Conservation (phyloP, 768 basidiomycete genomes). For the Tylopilus vinaceipallidus region DNA sequence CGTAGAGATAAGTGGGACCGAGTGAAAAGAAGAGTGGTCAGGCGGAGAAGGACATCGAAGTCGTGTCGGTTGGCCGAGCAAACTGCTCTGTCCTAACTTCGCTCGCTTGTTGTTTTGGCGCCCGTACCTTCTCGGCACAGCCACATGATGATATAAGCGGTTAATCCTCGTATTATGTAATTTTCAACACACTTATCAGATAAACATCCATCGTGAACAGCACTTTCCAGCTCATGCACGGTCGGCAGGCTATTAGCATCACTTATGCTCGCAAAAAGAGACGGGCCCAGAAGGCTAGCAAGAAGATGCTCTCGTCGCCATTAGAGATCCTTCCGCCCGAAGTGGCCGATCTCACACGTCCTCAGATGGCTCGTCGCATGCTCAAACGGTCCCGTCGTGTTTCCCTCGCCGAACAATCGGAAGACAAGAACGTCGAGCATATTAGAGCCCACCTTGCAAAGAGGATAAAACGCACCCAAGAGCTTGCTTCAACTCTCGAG, state of each 20-base stretch:
- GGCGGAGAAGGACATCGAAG: constrained; percentile 18
- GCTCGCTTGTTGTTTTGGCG: constrained; percentile 5
- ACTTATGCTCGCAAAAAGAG: constrained; percentile 35
- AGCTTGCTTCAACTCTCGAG: constrained; percentile 6
- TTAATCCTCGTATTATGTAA: constrained; percentile 8
- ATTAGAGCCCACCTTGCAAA: constrained; percentile 31
- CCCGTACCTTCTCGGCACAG: constrained; percentile 4
- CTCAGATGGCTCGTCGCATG: constrained; percentile 45
- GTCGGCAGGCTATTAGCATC: constrained; percentile 19
- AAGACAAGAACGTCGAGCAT: constrained; percentile 20
- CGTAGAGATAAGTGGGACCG: constrained; percentile 2
- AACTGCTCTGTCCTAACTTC: constrained; percentile 5
- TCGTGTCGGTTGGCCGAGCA: constrained; percentile 3
- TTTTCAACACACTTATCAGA: background rate
- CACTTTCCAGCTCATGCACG: constrained; percentile 14
- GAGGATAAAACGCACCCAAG: constrained; percentile 29
- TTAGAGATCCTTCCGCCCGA: constrained; percentile 27
- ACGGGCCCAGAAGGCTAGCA: constrained; percentile 14
- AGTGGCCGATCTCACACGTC: constrained; percentile 33
- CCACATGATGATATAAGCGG: constrained; percentile 20
- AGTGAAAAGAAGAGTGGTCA: constrained; percentile 10
- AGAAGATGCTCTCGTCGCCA: constrained; percentile 23
- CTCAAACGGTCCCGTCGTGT: constrained; percentile 47
- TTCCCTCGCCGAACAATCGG: constrained; percentile 20
- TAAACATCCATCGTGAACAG: background rate